These are phyloP conservation scores for Sclerotinia subarctica DNA, from an alignment of 2,329 filamentous ascomycete genomes.

Conservation along the genomic window DNA sequence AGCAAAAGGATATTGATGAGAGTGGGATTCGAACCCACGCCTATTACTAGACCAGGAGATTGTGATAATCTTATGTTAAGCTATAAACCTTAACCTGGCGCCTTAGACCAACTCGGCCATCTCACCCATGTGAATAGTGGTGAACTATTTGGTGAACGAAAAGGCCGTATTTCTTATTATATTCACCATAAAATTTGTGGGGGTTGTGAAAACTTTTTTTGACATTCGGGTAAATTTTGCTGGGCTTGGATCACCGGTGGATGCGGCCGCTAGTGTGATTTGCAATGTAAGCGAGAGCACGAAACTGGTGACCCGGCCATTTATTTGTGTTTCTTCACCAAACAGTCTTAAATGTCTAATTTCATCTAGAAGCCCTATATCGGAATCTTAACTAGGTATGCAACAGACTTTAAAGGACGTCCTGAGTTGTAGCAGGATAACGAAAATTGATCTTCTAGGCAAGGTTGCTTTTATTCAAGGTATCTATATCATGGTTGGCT, in stretches of 20 bases:
- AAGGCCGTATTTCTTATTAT: accelerated
- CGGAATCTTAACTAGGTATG: too few relatives aligned
- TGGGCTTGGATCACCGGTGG: too few relatives aligned
- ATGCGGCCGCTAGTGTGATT: not conserved
- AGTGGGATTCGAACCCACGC: slow-evolving; percentile 43
- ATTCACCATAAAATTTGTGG: accelerated
- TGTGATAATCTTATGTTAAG: not conserved
- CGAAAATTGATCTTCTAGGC: not conserved
- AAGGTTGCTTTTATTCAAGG: not conserved
- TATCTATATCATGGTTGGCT: not conserved
- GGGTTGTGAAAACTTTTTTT: not conserved
- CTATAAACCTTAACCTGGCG: slow-evolving; percentile 14
- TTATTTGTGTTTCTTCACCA: not conserved
- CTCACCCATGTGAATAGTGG: not conserved
- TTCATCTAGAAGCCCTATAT: not conserved
- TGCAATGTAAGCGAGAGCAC: not conserved
- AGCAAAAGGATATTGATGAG: slow-evolving; percentile 30
- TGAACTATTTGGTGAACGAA: not conserved
- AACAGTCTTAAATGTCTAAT: not conserved
- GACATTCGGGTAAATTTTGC: not conserved
- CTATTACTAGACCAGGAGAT: slow-evolving; percentile 21
- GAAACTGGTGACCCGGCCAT: not conserved
- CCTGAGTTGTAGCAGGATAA: too few relatives aligned
- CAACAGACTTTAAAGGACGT: not conserved
- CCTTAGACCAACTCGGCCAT: slow-evolving; percentile 21